Base-by-base conservation (phyloP, 2,329 filamentous ascomycete species). In the Zasmidium cellare region DNA sequence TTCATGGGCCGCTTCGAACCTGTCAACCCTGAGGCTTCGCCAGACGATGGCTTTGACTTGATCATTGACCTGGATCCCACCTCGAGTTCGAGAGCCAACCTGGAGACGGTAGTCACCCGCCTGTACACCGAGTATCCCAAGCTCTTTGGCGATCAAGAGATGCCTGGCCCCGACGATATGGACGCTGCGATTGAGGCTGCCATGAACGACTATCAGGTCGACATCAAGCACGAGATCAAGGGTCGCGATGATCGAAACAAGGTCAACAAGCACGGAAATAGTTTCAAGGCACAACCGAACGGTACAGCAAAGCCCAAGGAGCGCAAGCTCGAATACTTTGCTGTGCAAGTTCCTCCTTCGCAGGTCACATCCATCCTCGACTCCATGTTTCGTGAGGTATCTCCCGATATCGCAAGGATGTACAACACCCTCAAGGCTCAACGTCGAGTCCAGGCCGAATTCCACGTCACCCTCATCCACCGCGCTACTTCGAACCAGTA, bases 401-500 rank as follows among this genome's bases (percentile, higher is more conserved):
- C 84, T 0, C 75, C 85, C 3, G 76, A 83, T 16, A 79, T 78
- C 28, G 78, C 84, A n/a, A 80, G 78, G 20, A 87, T 96, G 69
- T 99, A 90, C 78, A 84, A 83, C 67, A 84, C 90, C 57, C 82
- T 99, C 31, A 84, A 89, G 72, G 82, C 88, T 65, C 83, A 81
- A 2, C 83, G 87, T 19, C 89, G 94, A 55, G 77, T 97, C 5
- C 93, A 97, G 74, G 71, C 82, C n/a, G 82, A 87, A 44, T 99
- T 97, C 73, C 94, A 99, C 72, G 90, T 99, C 57, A 99, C 94
- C 0, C 83, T 99, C 41, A 91, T 97, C 73, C 94, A 99, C 74
- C 87, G 88, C 48, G 86, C 87, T 11, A 79, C 78, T 2, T 78
- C 84, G 9, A 79, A 80, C 44, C 76, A 87, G 25, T 75, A 87